Percentiles rank a stretch among this genome's conserved stretches.
Evolutionary conservation across 2,329 filamentous ascomycete genomes (phyloP).

Genomic region (Nemania diffusa): DNA sequence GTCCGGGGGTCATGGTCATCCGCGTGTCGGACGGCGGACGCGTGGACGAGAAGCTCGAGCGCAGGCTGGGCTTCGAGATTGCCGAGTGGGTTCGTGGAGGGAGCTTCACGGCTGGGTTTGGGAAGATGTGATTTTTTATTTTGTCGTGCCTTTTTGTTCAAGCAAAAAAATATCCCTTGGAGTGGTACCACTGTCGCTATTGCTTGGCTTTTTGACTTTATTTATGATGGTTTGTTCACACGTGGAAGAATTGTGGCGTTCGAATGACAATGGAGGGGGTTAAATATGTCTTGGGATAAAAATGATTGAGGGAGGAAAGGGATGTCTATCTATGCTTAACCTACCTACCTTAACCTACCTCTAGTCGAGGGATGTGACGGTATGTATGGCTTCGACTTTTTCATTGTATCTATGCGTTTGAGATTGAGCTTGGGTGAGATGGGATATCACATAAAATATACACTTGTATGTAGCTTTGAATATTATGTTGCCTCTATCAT

Average conservation of each 20-base stretch:
- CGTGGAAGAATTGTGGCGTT: neutral
- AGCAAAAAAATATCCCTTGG: too few species aligned
- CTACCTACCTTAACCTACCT: neutral
- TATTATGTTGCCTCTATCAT: neutral
- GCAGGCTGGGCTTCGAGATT: slow-evolving; percentile 86
- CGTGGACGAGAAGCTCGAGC: slow-evolving; percentile 75
- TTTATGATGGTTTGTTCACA: slow-evolving; percentile 7
- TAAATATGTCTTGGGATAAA: slow-evolving; percentile 7
- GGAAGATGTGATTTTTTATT: slow-evolving; percentile 28
- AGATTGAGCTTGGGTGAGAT: slow-evolving; percentile 17
- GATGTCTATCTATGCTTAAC: too few species aligned
- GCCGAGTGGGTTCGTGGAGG: slow-evolving; percentile 77
- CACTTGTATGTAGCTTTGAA: slow-evolving; percentile 15
- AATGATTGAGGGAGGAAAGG: neutral
- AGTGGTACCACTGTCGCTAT: neutral
- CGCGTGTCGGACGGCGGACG: slow-evolving; percentile 53
- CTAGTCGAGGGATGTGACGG: neutral
- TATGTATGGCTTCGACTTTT: slow-evolving; percentile 8
- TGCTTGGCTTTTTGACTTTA: neutral
- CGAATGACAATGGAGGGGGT: neutral
- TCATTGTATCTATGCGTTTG: slow-evolving; percentile 20
- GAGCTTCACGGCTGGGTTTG: slow-evolving; percentile 51
- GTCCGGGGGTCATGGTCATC: slow-evolving; percentile 65
- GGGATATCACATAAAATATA: slow-evolving; percentile 22
- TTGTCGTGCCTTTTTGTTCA: too few species aligned